Conservation (phyloP, 208 protist species). For the Crithidia bombi region DNA sequence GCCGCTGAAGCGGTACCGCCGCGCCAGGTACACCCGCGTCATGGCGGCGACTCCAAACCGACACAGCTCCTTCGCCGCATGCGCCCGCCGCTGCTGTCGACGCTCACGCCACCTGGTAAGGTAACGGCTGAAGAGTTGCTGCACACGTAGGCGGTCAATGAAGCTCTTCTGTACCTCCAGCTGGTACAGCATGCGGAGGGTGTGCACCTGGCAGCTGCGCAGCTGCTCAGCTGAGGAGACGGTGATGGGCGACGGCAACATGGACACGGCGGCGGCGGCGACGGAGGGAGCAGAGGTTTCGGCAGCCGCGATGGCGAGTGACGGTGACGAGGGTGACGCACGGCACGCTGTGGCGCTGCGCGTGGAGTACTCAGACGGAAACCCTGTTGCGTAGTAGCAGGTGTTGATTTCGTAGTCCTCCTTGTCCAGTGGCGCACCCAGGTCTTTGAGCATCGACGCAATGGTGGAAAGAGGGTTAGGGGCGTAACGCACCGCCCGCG, state of each 20-base stretch:
- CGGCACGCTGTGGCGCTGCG: not conserved
- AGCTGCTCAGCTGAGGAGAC: constrained; percentile 26
- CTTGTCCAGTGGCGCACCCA: constrained; percentile 14
- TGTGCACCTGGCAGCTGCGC: constrained; percentile 35
- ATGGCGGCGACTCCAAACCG: constrained; percentile 40
- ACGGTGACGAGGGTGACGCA: not conserved
- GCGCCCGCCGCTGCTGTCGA: constrained; percentile 15
- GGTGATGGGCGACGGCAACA: constrained; percentile 6
- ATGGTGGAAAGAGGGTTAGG: constrained; percentile 17
- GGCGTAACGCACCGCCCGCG: not conserved
- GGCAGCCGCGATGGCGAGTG: not conserved
- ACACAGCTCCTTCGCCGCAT: constrained; percentile 33
- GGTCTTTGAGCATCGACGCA: constrained; percentile 22
- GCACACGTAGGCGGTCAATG: constrained; percentile 37
- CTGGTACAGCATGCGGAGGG: constrained; percentile 34
- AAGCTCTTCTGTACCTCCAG: constrained; percentile 34
- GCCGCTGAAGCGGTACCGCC: constrained; percentile 52
- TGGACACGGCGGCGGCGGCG: not conserved
- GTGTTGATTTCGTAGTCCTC: not conserved
- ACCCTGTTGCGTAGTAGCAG: constrained; percentile 18
- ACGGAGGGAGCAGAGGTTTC: not conserved
- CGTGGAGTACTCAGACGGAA: not conserved
- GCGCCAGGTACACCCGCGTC: constrained; percentile 45
- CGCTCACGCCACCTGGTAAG: constrained; percentile 30
- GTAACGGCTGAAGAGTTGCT: constrained; percentile 33